phyloP scores from a whole-genome alignment of 2,329 filamentous ascomycete genomes.

The Fragosphaeria purpurea region DNA sequence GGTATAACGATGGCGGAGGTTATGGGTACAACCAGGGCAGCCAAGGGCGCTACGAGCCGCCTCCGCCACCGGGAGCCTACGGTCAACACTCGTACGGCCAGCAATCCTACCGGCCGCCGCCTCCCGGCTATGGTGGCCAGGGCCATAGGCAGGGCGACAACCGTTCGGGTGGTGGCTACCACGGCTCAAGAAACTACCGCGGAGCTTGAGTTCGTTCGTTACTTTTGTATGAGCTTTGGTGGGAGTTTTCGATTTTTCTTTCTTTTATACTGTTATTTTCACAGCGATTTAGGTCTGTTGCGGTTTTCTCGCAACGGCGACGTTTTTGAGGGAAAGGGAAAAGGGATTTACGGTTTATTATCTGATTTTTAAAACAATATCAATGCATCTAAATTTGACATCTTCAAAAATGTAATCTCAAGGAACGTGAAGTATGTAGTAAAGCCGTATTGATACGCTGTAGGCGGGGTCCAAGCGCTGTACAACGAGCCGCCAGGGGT shows the following conservation, averaged over 20 bases:
- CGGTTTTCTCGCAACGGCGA: too few relatives aligned
- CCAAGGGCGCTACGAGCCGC: slow-evolving; percentile 4
- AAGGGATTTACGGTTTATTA: not conserved
- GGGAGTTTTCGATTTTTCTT: not conserved
- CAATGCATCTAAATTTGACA: too few relatives aligned
- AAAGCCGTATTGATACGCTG: too few relatives aligned
- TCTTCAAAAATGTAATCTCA: too few relatives aligned
- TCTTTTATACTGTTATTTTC: not conserved
- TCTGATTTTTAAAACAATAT: not conserved
- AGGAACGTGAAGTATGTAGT: too few relatives aligned
- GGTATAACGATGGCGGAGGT: slow-evolving; percentile 7
- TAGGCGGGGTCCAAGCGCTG: slow-evolving; percentile 5
- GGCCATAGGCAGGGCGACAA: slow-evolving; percentile 11
- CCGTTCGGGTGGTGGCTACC: slow-evolving; percentile 4
- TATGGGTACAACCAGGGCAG: slow-evolving; percentile 3
- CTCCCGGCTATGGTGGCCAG: slow-evolving; percentile 12
- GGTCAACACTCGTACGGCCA: slow-evolving; percentile 1
- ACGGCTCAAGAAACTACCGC: slow-evolving; percentile 13
- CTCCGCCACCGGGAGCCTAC: slow-evolving; percentile 5
- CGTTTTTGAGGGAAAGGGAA: not conserved
- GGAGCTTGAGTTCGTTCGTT: not conserved
- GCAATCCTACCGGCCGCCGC: slow-evolving; percentile 10
- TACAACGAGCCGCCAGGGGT: slow-evolving; percentile 1
- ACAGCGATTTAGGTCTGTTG: too few relatives aligned
- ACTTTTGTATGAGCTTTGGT: not conserved